These are phyloP conservation scores for Cercospora sp. DNA, from an alignment of 2,329 filamentous ascomycete species.

Conservation along the genomic window DNA sequence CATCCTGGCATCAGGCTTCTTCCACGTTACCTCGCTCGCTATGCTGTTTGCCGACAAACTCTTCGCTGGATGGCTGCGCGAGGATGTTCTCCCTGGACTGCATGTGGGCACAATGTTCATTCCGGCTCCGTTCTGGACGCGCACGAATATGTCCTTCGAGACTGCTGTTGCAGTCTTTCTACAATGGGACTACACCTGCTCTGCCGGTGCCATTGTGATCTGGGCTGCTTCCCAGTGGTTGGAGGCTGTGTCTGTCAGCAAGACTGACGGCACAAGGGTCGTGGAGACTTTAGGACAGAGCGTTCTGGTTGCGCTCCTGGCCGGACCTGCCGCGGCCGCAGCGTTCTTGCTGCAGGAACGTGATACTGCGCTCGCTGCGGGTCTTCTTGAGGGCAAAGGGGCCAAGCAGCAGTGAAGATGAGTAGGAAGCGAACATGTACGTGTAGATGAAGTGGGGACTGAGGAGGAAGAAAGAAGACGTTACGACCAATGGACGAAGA, in stretches of 20 bases:
- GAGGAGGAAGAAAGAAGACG: not conserved
- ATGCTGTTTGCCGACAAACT: conserved; percentile 18
- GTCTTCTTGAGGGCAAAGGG: conserved; percentile 3
- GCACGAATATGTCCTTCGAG: conserved; percentile 11
- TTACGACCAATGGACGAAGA: not conserved
- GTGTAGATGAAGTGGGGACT: not conserved
- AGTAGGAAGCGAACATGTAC: not conserved
- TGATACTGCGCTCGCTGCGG: conserved; percentile 19
- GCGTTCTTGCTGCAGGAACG: conserved; percentile 29
- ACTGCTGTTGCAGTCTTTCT: conserved; percentile 28
- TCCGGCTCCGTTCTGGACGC: conserved; percentile 25
- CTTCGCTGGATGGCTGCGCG: conserved; percentile 22
- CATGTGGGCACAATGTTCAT: conserved; percentile 18
- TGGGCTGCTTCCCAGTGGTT: conserved; percentile 25
- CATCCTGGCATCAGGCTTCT: conserved; percentile 27
- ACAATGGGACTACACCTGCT: conserved; percentile 30
- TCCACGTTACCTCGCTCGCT: conserved; percentile 25
- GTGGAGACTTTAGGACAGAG: conserved; percentile 19
- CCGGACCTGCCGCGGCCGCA: conserved; percentile 27
- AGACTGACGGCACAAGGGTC: not conserved
- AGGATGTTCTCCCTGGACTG: conserved; percentile 18
- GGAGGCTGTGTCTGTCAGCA: conserved; percentile 14
- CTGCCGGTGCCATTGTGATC: conserved; percentile 23
- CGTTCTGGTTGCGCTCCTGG: conserved; percentile 18
- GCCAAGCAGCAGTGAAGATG: conserved; percentile 3